Evolutionary conservation across 768 basidiomycete genomes (phyloP).

Genomic region (Leucocoprinus leucothites): DNA sequence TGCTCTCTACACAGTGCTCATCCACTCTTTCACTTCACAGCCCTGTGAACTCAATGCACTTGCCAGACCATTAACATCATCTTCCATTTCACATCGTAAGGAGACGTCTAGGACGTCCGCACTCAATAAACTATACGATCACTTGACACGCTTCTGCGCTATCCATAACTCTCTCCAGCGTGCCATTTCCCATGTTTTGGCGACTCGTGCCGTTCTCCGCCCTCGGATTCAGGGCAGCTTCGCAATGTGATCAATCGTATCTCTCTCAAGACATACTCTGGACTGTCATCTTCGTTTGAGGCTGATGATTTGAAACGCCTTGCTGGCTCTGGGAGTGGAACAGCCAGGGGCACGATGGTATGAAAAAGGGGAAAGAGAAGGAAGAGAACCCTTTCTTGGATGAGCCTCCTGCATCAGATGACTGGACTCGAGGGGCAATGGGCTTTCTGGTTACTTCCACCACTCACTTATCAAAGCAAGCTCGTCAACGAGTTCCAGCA

Average conservation of each 20-base stretch:
- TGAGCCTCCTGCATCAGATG: conserved; percentile 38
- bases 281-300: conserved; percentile 60
- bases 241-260: conserved; percentile 78
- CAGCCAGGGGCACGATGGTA: conserved; percentile 32
- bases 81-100: conserved; percentile 34
- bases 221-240: conserved; percentile 70
- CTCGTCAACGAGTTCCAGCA: conserved; percentile 66
- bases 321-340: conserved; percentile 95
- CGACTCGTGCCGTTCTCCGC: conserved; percentile 79
- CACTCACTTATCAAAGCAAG: conserved; percentile 66
- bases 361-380: conserved; percentile 26
- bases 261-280: conserved; percentile 66
- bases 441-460: conserved; percentile 72
- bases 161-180: conserved; percentile 74
- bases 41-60: conserved; percentile 57
- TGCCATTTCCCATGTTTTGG: conserved; percentile 82
- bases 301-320: conserved; percentile 70
- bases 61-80: conserved; percentile 59
- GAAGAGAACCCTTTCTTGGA: conserved; percentile 76
- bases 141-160: conserved; percentile 58
- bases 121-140: conserved; percentile 42
- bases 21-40: conserved; percentile 61
- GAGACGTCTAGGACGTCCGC: conserved; percentile 18
- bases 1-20: conserved; percentile 62
- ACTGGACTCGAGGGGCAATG: conserved; percentile 82